Evolutionary conservation across 2,329 filamentous ascomycete genomes (phyloP).

Genomic region (Kalaharituber pfeilii): DNA sequence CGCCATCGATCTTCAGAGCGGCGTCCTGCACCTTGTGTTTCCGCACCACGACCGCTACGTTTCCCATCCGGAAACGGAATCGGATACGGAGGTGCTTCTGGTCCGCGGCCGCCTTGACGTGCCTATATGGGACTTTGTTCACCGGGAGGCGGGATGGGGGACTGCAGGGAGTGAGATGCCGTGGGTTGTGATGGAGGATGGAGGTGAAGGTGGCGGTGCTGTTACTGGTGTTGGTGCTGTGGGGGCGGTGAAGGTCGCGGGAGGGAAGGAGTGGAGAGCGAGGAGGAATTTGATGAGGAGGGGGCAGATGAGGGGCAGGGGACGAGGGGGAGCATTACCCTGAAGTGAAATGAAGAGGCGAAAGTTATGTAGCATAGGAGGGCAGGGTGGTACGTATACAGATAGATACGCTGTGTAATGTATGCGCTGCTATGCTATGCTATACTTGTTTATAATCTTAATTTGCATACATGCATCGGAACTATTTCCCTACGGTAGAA

Average conservation of each 20-base stretch:
- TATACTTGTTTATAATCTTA: conserved; percentile 7
- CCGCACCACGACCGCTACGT: conserved; percentile 15
- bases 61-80: conserved; percentile 21
- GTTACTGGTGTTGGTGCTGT: conserved; percentile 3
- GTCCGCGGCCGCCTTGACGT: conserved; percentile 51
- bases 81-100: conserved; percentile 35
- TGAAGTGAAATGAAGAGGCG: too few relatives aligned
- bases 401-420: background rate
- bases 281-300: conserved; percentile 39
- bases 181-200: conserved; percentile 7
- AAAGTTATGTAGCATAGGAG: too few relatives aligned
- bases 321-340: background rate
- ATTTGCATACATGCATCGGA: too few relatives aligned
- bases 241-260: conserved; percentile 33
- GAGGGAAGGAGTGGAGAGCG: conserved; percentile 39
- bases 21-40: conserved; percentile 38
- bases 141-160: conserved; percentile 1
- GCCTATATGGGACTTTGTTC: conserved; percentile 41
- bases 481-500: too few relatives aligned
- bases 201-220: conserved; percentile 12
- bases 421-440: conserved; percentile 4
- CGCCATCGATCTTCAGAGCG: conserved; percentile 41
- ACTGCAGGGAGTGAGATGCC: background rate
- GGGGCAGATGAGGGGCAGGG: conserved; percentile 11
- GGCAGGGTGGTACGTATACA: background rate